Evolutionary conservation across 352 stramenopile genomes (phyloP).

Genomic region (Globisporangium recalcitrans): DNA sequence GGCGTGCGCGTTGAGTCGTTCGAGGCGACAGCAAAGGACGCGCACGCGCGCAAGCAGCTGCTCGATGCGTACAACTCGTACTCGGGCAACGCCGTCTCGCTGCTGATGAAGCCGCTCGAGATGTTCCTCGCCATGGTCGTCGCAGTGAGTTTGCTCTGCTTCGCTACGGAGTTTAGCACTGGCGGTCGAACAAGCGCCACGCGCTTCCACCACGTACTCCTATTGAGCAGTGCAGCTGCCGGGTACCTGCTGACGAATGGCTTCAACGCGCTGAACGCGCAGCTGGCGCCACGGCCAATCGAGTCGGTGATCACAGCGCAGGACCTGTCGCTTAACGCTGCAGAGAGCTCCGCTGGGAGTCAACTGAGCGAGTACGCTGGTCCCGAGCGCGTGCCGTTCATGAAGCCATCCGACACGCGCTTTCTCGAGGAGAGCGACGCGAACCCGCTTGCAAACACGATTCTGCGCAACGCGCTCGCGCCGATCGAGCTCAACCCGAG

Average conservation of each 20-base stretch:
- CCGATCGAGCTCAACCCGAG: neutral
- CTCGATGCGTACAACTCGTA: constrained; percentile 10
- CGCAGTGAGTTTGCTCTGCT: constrained; percentile 3
- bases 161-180: constrained; percentile 5
- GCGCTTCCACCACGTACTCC: constrained; percentile 21
- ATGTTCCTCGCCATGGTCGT: constrained; percentile 10
- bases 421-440: neutral
- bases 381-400: neutral
- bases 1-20: constrained; percentile 1
- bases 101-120: constrained; percentile 5
- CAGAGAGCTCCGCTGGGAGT: neutral
- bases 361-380: neutral
- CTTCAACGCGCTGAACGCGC: constrained; percentile 5
- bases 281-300: neutral
- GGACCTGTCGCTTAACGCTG: neutral
- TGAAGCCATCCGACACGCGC: neutral
- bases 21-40: constrained; percentile 3
- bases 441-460: constrained; percentile 2
- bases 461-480: constrained; percentile 3
- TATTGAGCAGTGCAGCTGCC: neutral
- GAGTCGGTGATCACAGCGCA: neutral
- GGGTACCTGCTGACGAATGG: constrained; percentile 9
- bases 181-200: neutral
- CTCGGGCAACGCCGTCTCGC: constrained; percentile 7
- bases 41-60: constrained; percentile 1